Evolutionary conservation across 805 yeast genomes (phyloP).

Genomic region (Candida peoriensis): DNA sequence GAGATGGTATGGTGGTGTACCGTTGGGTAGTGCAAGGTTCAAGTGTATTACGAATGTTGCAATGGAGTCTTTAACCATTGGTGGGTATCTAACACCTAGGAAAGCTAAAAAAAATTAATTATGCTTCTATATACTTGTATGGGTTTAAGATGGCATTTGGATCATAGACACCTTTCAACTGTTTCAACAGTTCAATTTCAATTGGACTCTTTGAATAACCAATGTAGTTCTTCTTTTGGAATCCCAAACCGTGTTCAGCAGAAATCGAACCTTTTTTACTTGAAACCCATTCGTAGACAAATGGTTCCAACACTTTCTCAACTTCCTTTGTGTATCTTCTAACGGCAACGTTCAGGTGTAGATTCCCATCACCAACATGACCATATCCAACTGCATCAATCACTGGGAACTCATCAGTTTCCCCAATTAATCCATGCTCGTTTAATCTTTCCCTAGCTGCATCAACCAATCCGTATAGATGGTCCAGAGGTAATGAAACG

Average conservation of each 20-base stretch:
- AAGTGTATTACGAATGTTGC: conserved; percentile 59
- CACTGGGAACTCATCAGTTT: conserved; percentile 67
- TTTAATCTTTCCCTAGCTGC: conserved; percentile 62
- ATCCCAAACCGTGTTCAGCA: conserved; percentile 97
- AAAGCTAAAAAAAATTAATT: conserved; percentile 10
- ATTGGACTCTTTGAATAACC: conserved; percentile 73
- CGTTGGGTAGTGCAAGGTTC: conserved; percentile 68
- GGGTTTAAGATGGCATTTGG: conserved; percentile 93
- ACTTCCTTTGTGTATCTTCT: conserved; percentile 75
- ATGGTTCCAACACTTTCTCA: conserved; percentile 84
- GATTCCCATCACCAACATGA: conserved; percentile 97
- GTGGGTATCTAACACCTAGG: neutral
- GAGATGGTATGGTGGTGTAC: conserved; percentile 80
- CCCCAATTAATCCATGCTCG: conserved; percentile 56
- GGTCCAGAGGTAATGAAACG: conserved; percentile 82
- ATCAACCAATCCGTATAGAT: conserved; percentile 76
- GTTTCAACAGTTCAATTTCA: conserved; percentile 68
- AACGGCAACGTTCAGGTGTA: conserved; percentile 90
- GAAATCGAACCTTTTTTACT: conserved; percentile 77
- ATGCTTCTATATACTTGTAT: conserved; percentile 85
- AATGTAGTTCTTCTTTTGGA: conserved; percentile 89
- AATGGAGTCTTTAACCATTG: conserved; percentile 37
- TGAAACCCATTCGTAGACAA: conserved; percentile 85
- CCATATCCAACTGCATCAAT: conserved; percentile 93
- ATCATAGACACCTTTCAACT: conserved; percentile 76